Base-by-base conservation (phyloP, 2,329 filamentous ascomycete genomes). In the Venturia pyrina region DNA sequence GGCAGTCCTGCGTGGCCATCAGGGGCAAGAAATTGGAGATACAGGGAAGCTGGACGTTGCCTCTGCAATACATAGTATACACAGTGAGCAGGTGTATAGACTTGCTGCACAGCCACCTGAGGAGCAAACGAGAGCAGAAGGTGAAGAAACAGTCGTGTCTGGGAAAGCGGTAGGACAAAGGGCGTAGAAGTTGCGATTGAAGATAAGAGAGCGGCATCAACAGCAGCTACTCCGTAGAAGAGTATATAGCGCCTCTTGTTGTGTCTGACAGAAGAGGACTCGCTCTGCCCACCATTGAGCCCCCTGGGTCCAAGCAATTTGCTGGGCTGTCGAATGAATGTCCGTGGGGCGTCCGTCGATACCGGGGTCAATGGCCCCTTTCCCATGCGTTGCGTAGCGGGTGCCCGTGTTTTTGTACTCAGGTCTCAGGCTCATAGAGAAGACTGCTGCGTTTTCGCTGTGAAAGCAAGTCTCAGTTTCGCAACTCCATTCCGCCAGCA, bases 321-420 rank as follows among this genome's bases (percentile, higher is more conserved):
- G 53, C 32, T 59, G 53, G 53, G 37, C 53, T 59, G 53, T 59
- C 53, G 53, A 59, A 59, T 59, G 28, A 56, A n/a, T 59, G 53
- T 59, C 53, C 53, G 53, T 59, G 50, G 50, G 24, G 24, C 28
- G 50, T 17, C 53, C 32, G 53, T 5, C 53, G 28, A 59, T 24
- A 32, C 53, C 53, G 37, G 53, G 28, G n/a, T 37, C 32, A 37
- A n/a, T 59, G 53, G 53, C 53, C 53, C 53, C 53, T 53, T 53
- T 53, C 48, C 48, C 48, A 53, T 53, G 48, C 48, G 48, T 53
- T 53, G 48, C 48, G 48, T 53, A 21, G 46, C n/a, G n/a, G 46
- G n/a, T 24, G 19, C 46, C 46, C 48, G 21, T 28, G 48, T 28
- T 2, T 28, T 28, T 28, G 48, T 53, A 10, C 48, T 17, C 48